Evolutionary conservation across 2,329 filamentous ascomycete species (phyloP).

Genomic region (Colletotrichum cuscutae): DNA sequence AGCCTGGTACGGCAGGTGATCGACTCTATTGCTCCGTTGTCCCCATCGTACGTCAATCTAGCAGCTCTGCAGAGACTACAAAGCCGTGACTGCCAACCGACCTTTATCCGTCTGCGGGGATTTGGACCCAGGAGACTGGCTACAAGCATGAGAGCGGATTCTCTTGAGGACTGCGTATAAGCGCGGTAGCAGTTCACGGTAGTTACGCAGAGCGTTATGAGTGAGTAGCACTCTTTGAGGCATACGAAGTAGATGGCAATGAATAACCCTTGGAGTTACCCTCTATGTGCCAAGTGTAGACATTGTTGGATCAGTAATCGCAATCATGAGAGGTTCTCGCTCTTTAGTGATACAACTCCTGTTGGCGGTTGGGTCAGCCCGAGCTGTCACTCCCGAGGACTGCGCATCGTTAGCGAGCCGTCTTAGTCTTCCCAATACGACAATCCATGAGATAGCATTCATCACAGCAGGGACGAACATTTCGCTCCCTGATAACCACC

Average conservation of each 20-base stretch:
- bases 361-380: neutral
- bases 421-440: conserved; percentile 38
- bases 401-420: conserved; percentile 19
- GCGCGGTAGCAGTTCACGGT: conserved; percentile 20
- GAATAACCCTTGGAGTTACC: neutral
- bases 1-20: conserved; percentile 14
- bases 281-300: neutral
- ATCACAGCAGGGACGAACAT: conserved; percentile 45
- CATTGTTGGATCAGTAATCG: too few relatives aligned
- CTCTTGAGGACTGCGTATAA: neutral
- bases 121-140: neutral
- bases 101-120: conserved; percentile 2
- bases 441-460: conserved; percentile 36
- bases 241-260: neutral
- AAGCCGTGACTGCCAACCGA: neutral
- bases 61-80: neutral
- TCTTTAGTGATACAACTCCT: neutral
- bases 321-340: conserved; percentile 3
- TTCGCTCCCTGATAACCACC: conserved; percentile 43
- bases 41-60: neutral
- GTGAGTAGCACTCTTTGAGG: neutral
- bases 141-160: conserved; percentile 12
- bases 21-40: neutral
- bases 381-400: neutral
- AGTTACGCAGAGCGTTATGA: neutral